These are phyloP conservation scores for Nicotiana noctiflora DNA, from an alignment of 257 asterid species.

Conservation along the genomic window DNA sequence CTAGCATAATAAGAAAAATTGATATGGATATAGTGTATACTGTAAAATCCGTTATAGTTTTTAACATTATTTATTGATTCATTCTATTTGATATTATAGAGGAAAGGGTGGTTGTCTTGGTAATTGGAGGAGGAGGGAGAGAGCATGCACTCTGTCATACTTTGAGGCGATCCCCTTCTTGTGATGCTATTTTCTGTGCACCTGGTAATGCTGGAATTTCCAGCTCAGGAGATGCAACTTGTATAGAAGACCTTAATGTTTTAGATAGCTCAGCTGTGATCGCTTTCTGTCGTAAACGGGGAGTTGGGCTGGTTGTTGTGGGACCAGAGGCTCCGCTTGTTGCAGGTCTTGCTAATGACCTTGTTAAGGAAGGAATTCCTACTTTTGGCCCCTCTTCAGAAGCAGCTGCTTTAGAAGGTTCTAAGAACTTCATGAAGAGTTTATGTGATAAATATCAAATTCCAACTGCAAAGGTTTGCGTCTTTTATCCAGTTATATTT, in stretches of 20 bases:
- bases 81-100: slow-evolving; percentile 28
- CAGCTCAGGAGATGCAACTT: slow-evolving; percentile 77
- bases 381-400: slow-evolving; percentile 93
- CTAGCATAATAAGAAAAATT: not conserved
- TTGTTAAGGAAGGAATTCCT: slow-evolving; percentile 71
- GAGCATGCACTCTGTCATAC: slow-evolving; percentile 91
- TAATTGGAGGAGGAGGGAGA: slow-evolving; percentile 97
- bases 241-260: slow-evolving; percentile 60
- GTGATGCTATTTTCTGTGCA: slow-evolving; percentile 84
- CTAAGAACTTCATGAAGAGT: slow-evolving; percentile 83
- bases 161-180: slow-evolving; percentile 67
- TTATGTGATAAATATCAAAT: slow-evolving; percentile 82
- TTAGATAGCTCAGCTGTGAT: slow-evolving; percentile 67
- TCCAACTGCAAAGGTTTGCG: slow-evolving; percentile 83
- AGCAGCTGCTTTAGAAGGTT: slow-evolving; percentile 96
- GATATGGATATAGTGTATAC: not conserved
- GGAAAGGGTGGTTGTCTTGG: slow-evolving; percentile 70
- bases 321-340: slow-evolving; percentile 98
- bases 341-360: slow-evolving; percentile 90
- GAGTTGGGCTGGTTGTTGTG: slow-evolving; percentile 74
- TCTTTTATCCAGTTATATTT: not conserved
- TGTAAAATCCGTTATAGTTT: not conserved
- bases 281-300: slow-evolving; percentile 70
- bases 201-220: slow-evolving; percentile 95
- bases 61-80: not conserved